These are phyloP conservation scores for Venturia aucupariae DNA, from an alignment of 2,329 filamentous ascomycete genomes.

Conservation along the genomic window DNA sequence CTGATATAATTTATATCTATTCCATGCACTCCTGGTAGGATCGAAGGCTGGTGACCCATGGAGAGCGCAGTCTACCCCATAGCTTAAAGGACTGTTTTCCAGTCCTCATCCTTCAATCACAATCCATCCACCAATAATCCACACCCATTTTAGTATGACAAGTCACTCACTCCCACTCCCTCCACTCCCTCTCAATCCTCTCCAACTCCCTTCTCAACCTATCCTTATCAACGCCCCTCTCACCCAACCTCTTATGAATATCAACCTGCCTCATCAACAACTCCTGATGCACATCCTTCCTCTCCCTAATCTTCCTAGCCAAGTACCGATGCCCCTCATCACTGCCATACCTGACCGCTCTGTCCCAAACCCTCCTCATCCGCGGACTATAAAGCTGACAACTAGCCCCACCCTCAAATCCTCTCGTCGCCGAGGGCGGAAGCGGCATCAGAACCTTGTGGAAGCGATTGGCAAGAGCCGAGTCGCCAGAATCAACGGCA, in stretches of 20 bases:
- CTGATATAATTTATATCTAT: not conserved
- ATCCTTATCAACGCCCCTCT: slow-evolving; percentile 9
- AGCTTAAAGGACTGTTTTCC: not conserved
- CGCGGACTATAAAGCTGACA: slow-evolving; percentile 75
- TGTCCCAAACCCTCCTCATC: slow-evolving; percentile 66
- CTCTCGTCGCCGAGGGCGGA: slow-evolving; percentile 28
- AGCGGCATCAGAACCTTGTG: slow-evolving; percentile 36
- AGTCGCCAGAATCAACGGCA: slow-evolving; percentile 41
- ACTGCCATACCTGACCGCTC: slow-evolving; percentile 44
- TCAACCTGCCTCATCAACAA: slow-evolving; percentile 39
- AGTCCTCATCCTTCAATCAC: not conserved
- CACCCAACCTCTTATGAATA: slow-evolving; percentile 17
- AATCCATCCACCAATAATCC: not conserved
- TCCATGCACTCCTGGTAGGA: not conserved
- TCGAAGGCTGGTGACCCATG: not conserved
- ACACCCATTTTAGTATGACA: not conserved
- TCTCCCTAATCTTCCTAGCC: slow-evolving; percentile 49
- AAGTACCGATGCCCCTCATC: slow-evolving; percentile 60
- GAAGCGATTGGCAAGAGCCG: slow-evolving; percentile 41
- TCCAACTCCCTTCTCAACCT: slow-evolving; percentile 12
- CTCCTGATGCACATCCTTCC: slow-evolving; percentile 48
- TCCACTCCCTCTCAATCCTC: slow-evolving; percentile 13
- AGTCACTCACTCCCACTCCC: slow-evolving; percentile 15
- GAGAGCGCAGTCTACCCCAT: not conserved
- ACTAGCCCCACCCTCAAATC: slow-evolving; percentile 38